These are phyloP conservation scores for Lepiota venenata DNA, from an alignment of 768 basidiomycete genomes.

Conservation along the genomic window DNA sequence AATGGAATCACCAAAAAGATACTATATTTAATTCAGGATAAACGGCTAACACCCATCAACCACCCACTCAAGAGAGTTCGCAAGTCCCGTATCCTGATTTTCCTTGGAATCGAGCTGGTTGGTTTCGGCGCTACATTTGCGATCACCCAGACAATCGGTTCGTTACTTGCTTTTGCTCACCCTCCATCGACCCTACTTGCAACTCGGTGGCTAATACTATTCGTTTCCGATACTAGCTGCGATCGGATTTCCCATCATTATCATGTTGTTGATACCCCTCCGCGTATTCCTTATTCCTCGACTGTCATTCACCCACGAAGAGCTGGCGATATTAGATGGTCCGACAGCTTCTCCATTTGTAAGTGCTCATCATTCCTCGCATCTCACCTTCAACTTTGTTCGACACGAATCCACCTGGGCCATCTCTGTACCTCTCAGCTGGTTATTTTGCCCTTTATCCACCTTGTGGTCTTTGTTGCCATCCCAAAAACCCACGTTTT, in stretches of 20 bases:
- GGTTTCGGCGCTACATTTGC: constrained; percentile 90
- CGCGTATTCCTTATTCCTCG: constrained; percentile 69
- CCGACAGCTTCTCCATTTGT: constrained; percentile 88
- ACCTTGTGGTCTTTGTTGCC: not conserved
- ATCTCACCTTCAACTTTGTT: constrained; percentile 30
- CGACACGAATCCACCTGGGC: not conserved
- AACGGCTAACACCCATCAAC: constrained; percentile 47
- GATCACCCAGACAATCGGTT: constrained; percentile 87
- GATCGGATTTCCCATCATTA: constrained; percentile 89
- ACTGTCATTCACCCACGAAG: constrained; percentile 72
- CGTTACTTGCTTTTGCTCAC: constrained; percentile 14
- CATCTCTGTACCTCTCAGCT: not conserved
- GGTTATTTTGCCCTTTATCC: not conserved
- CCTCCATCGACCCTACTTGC: constrained; percentile 27
- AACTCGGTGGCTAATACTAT: constrained; percentile 14
- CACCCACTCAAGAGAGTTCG: constrained; percentile 80
- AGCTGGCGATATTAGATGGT: constrained; percentile 83
- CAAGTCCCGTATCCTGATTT: constrained; percentile 68
- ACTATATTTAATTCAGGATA: constrained; percentile 77
- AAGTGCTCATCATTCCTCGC: constrained; percentile 35
- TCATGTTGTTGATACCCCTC: constrained; percentile 78
- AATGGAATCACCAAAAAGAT: constrained; percentile 85
- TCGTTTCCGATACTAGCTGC: constrained; percentile 50
- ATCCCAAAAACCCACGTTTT: not conserved
- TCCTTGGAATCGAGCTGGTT: constrained; percentile 69